Evolutionary conservation across 305 asterid genomes (phyloP).

Genomic region (Fraxinus angustifolia): DNA sequence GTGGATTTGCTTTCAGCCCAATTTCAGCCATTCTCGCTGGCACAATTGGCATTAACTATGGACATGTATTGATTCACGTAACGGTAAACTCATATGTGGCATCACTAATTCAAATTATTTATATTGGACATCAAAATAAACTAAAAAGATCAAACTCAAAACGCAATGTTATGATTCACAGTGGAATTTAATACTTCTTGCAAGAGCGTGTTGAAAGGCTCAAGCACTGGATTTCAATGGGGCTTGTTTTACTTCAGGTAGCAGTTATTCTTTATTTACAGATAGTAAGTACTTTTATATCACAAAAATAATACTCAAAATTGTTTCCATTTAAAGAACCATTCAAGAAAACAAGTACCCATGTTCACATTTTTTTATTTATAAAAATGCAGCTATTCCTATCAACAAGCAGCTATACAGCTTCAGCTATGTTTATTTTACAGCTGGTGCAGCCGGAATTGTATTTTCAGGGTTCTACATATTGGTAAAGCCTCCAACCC

Average conservation of each 20-base stretch:
- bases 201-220: conserved; percentile 78
- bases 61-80: conserved; percentile 77
- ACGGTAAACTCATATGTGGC: conserved; percentile 34
- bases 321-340: background rate
- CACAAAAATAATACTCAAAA: background rate
- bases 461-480: conserved; percentile 66
- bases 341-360: background rate
- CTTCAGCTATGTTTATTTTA: conserved; percentile 79
- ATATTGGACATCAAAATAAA: background rate
- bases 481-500: conserved; percentile 41
- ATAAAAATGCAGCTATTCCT: conserved; percentile 61
- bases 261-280: conserved; percentile 69
- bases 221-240: conserved; percentile 83
- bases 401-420: conserved; percentile 83
- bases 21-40: conserved; percentile 77
- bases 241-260: conserved; percentile 38
- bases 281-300: conserved; percentile 45
- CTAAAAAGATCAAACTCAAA: background rate
- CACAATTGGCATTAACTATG: conserved; percentile 77
- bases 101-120: background rate
- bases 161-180: background rate
- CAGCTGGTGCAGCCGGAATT: conserved; percentile 86
- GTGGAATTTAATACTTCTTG: conserved; percentile 4
- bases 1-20: conserved; percentile 38
- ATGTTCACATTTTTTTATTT: background rate